Percentiles rank a stretch among this genome's conserved stretches.
These are phyloP conservation scores for Vinca minor DNA, from an alignment of 257 asterid genomes.

Conservation along the genomic window DNA sequence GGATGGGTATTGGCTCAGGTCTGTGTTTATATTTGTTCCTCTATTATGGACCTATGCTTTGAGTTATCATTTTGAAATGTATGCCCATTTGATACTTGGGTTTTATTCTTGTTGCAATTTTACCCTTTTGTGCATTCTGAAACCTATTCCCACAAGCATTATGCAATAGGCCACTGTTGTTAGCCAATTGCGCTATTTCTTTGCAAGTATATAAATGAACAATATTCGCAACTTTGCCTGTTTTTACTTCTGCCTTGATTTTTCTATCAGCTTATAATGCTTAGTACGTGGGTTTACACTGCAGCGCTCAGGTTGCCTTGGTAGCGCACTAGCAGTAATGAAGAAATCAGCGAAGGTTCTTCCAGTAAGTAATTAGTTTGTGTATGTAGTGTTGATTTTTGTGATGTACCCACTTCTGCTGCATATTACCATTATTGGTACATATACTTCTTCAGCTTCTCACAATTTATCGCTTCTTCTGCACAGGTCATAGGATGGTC, in stretches of 20 bases:
- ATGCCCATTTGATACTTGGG: not conserved
- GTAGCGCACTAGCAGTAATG: slow-evolving; percentile 92
- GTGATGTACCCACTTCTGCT: not conserved
- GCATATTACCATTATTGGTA: not conserved
- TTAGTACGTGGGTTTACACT: slow-evolving; percentile 13
- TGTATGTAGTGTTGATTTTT: not conserved
- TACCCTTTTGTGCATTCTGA: not conserved
- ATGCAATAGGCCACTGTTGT: not conserved
- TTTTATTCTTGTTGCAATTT: not conserved
- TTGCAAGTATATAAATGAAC: not conserved
- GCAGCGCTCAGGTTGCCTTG: slow-evolving; percentile 95
- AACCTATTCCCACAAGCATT: not conserved
- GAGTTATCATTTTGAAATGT: not conserved
- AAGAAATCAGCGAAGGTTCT: slow-evolving; percentile 89
- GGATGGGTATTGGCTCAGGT: slow-evolving; percentile 99
- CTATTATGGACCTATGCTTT: not conserved
- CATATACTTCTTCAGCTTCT: not conserved
- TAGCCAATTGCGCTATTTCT: slow-evolving; percentile 1
- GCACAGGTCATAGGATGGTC: slow-evolving; percentile 97
- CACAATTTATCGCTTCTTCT: slow-evolving; percentile 1
- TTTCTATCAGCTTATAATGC: slow-evolving; percentile 3
- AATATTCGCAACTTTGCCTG: not conserved
- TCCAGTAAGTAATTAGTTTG: slow-evolving; percentile 58
- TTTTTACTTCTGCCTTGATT: not conserved
- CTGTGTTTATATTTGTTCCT: not conserved